These are phyloP conservation scores for Solanum hybrid DNA, from an alignment of 305 asterid genomes.

Conservation along the genomic window DNA sequence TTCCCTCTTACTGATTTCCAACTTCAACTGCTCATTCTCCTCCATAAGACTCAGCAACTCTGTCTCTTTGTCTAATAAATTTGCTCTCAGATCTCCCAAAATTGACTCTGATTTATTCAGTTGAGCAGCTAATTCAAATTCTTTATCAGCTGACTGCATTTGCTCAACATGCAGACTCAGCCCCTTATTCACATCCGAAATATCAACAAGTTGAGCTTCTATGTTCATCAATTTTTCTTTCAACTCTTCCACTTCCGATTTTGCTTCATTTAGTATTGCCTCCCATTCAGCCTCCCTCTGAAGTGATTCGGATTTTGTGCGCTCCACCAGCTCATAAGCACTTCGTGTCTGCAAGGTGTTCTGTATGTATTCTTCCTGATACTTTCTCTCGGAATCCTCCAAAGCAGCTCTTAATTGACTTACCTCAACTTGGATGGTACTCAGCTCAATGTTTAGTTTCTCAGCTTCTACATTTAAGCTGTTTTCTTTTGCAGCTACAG, in stretches of 20 bases:
- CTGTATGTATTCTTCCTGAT: slow-evolving; percentile 49
- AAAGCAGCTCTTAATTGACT: slow-evolving; percentile 43
- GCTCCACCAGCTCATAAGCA: slow-evolving; percentile 60
- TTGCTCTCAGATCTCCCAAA: slow-evolving; percentile 35
- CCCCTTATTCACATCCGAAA: slow-evolving; percentile 20
- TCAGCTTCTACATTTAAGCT: slow-evolving; percentile 13
- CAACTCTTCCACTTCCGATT: slow-evolving; percentile 40
- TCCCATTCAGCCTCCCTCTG: slow-evolving; percentile 47
- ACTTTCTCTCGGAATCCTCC: slow-evolving; percentile 67
- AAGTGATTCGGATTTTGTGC: slow-evolving; percentile 35
- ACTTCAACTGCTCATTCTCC: slow-evolving; percentile 56
- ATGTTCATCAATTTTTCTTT: slow-evolving; percentile 28
- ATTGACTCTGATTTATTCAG: slow-evolving; percentile 25
- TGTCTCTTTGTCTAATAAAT: slow-evolving; percentile 39
- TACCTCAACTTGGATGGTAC: slow-evolving; percentile 32
- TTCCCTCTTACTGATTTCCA: slow-evolving; percentile 40
- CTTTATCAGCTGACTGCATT: slow-evolving; percentile 15
- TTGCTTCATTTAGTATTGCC: slow-evolving; percentile 31
- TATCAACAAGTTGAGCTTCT: slow-evolving; percentile 25
- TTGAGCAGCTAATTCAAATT: slow-evolving; percentile 22
- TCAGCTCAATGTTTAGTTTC: slow-evolving; percentile 28
- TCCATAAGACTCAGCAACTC: slow-evolving; percentile 34
- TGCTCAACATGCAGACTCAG: slow-evolving; percentile 18
- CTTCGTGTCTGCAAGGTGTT: slow-evolving; percentile 53
- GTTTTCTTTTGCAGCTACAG: slow-evolving; percentile 7